A percentile compares a stretch with the other conserved stretches of the same genome.
phyloP scores from a whole-genome alignment of 1,139 yeast genomes.

The Nakaseomyces nivariensis region DNA sequence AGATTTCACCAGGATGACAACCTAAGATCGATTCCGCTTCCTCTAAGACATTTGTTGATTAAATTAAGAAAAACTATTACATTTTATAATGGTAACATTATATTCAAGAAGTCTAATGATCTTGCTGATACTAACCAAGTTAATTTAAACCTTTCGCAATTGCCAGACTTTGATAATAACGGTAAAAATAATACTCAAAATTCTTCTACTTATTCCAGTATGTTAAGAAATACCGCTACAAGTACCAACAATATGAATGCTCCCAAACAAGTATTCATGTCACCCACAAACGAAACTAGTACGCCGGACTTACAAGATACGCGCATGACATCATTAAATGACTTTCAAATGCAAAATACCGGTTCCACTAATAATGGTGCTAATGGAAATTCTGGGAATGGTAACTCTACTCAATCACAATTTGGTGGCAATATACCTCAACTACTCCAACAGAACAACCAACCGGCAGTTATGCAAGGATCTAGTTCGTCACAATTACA shows the following conservation, averaged over 20 bases:
- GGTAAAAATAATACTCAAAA: neutral
- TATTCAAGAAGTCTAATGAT: slow-evolving; percentile 7
- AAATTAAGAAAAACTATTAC: slow-evolving; percentile 13
- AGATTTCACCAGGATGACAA: neutral
- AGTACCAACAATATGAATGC: neutral
- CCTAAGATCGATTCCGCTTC: neutral
- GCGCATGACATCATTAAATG: neutral
- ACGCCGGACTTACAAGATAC: neutral
- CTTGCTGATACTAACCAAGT: neutral
- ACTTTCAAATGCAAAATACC: slow-evolving; percentile 1
- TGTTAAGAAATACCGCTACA: neutral
- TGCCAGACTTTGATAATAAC: neutral
- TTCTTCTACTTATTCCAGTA: neutral
- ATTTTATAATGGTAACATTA: slow-evolving; percentile 16
- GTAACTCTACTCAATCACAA: neutral
- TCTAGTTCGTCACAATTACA: slow-evolving; percentile 1
- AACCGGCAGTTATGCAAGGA: neutral
- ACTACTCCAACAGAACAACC: neutral
- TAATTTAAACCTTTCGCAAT: neutral
- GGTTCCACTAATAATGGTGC: neutral
- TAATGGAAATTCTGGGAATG: neutral
- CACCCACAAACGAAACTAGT: neutral
- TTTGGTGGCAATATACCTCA: neutral
- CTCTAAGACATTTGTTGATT: slow-evolving; percentile 6
- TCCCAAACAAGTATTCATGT: neutral